phyloP scores from a whole-genome alignment of 2,329 filamentous ascomycete species.

The Aspergillus costaricaensis region DNA sequence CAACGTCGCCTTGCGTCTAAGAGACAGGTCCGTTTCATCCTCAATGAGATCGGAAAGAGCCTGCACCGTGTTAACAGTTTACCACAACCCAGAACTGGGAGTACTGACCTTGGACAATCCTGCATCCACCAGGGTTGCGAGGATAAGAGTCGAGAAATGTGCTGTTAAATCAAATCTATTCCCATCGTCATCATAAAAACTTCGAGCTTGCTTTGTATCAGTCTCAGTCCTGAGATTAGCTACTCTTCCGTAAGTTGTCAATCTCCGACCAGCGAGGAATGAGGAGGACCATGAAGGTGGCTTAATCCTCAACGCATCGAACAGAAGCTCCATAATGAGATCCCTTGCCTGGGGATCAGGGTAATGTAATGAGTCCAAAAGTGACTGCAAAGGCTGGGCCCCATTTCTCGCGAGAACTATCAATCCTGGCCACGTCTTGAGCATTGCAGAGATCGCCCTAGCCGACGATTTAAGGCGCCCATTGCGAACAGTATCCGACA shows the following conservation, averaged over 20 bases:
- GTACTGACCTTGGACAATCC: conserved; percentile 62
- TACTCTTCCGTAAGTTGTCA: conserved; percentile 96
- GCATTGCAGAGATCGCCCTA: conserved; percentile 84
- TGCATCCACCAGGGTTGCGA: conserved; percentile 81
- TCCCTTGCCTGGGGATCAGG: conserved; percentile 62
- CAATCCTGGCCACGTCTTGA: conserved; percentile 92
- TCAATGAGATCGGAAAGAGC: conserved; percentile 53
- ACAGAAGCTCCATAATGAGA: conserved; percentile 84
- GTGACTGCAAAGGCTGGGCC: conserved; percentile 78
- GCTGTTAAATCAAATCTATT: conserved; percentile 72
- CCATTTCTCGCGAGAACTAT: conserved; percentile 86
- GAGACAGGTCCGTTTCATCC: conserved; percentile 49
- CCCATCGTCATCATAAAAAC: conserved; percentile 69
- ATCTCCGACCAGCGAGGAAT: conserved; percentile 84
- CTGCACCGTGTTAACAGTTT: conserved; percentile 32
- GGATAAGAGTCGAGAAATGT: conserved; percentile 86
- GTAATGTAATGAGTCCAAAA: conserved; percentile 68
- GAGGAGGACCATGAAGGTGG: conserved; percentile 92
- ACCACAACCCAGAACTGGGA: background rate
- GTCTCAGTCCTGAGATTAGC: conserved; percentile 72
- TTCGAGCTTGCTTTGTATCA: conserved; percentile 53
- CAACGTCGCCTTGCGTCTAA: conserved; percentile 87
- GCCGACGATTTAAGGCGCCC: conserved; percentile 80
- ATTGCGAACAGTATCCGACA: conserved; percentile 57
- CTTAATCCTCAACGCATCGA: conserved; percentile 83